Evolutionary conservation across 805 yeast genomes (phyloP), one percentile per base, ranked within the genome.

Genomic region (Metschnikowia rubicola): DNA sequence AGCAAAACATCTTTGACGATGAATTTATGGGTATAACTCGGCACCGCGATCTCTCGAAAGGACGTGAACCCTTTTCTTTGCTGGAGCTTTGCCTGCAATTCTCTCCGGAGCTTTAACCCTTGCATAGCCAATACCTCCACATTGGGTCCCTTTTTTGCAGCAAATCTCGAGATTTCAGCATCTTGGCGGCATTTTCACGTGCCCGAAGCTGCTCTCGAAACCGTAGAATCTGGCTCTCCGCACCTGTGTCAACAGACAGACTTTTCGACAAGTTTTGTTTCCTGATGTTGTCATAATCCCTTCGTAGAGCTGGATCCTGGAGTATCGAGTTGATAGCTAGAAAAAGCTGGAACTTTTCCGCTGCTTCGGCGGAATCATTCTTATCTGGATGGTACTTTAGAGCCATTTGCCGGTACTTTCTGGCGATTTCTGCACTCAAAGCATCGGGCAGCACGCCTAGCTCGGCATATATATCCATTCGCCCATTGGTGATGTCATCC

Each of bases 331-430:
- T 63, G 6, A 64, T 57, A 32, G 59, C 55, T 8, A 67, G 56
- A 41, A 68, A 53, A 11, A 62, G 39, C 34, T 66, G 66, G 55
- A 72, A 72, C 47, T 63, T 59, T 15, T 46, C 51, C 9, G 48
- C 50, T 1, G 66, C 66, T 34, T 54, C 64, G 2, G 62, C 57
- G 13, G 59, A 50, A 10, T 59, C 49, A 50, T 66, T 65, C 53
- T 71, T 73, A 53, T 73, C 77, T 7, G 77, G 77, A 50, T 73
- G 77, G 49, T 57, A 67, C 17, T 50, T 39, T 17, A 72, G 62
- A 0, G 77, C 77, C 47, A 61, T 52, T 35, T 55, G 54, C 34
- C 75, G 58, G 53, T 68, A 72, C 40, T 60, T 62, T 6, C 59
- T 45, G 35, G 62, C 53, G 21, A 72, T 67, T 10, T 60, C 65